A percentile compares a stretch with the other conserved stretches of the same genome.
Conservation (phyloP, 2,329 filamentous ascomycete genomes). For the Aspergillus costaricaensis region DNA sequence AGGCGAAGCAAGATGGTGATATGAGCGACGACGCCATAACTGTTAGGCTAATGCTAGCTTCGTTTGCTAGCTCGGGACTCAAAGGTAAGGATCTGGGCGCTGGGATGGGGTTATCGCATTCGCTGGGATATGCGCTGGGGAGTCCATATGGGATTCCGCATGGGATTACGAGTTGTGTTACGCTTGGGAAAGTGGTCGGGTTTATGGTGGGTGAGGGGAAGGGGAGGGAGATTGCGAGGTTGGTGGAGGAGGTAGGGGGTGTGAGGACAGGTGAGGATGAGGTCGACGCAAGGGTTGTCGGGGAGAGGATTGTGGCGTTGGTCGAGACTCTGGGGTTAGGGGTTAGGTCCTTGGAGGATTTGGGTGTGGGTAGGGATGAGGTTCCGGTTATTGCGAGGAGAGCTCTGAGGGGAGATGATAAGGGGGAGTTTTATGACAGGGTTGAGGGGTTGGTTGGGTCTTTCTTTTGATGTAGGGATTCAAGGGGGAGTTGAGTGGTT, state of each 20-base stretch:
- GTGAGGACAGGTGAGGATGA: neutral
- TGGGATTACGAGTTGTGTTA: slow-evolving; percentile 12
- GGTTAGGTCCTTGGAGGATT: neutral
- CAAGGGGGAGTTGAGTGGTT: neutral
- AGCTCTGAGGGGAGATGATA: neutral
- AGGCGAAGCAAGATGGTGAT: neutral
- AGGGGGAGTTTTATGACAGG: neutral
- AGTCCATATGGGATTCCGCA: slow-evolving; percentile 9
- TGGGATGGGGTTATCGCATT: slow-evolving; percentile 3
- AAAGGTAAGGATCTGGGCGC: neutral
- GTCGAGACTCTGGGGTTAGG: slow-evolving; percentile 1
- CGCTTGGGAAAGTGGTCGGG: slow-evolving; percentile 7
- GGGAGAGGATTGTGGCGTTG: slow-evolving; percentile 1
- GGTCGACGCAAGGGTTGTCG: slow-evolving; percentile 4
- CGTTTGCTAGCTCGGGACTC: slow-evolving; percentile 7
- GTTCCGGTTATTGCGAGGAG: neutral
- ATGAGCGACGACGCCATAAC: neutral
- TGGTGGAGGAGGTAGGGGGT: neutral
- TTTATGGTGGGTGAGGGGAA: neutral
- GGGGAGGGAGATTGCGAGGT: neutral
- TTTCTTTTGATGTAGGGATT: neutral
- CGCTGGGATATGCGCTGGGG: slow-evolving; percentile 8
- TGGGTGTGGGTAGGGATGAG: neutral
- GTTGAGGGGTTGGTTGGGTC: neutral
- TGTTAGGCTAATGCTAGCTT: slow-evolving; percentile 2